A percentile compares a stretch with the other conserved stretches of the same genome.
Conservation (phyloP, 2,329 filamentous ascomycete species). For the Scedosporium dehoogii region DNA sequence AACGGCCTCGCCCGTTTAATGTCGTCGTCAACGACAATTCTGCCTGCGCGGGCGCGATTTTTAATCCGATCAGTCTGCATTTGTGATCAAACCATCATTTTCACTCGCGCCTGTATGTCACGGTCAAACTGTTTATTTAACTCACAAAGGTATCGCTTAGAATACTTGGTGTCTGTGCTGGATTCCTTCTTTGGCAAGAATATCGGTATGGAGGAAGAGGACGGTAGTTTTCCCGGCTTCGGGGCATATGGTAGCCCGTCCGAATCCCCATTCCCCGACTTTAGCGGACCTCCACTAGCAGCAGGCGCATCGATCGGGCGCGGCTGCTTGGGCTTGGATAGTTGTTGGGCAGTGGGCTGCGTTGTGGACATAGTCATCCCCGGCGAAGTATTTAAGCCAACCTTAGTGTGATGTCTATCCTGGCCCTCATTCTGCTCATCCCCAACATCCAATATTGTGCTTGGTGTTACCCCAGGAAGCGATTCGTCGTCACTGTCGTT, state of each 20-base stretch:
- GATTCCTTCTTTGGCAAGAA: conserved; percentile 72
- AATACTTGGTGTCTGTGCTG: conserved; percentile 82
- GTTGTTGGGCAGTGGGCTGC: conserved; percentile 27
- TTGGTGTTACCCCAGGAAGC: no score
- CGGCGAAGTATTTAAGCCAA: conserved; percentile 35
- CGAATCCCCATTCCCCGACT: conserved; percentile 53
- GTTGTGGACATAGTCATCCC: conserved; percentile 41
- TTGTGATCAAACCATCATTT: conserved; percentile 31
- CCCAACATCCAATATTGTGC: no score
- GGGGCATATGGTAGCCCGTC: conserved; percentile 60
- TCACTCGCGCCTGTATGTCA: conserved; percentile 71
- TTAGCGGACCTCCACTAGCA: neutral
- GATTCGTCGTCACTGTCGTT: no score
- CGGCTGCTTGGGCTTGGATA: neutral
- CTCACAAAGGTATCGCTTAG: conserved; percentile 91
- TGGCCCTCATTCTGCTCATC: no score
- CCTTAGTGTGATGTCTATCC: conserved; percentile 16
- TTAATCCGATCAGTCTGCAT: no score
- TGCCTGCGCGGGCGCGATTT: no score
- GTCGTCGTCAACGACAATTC: no score
- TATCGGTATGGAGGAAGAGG: conserved; percentile 75
- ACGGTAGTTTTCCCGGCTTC: conserved; percentile 47
- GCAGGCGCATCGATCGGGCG: neutral
- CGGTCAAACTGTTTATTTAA: conserved; percentile 90
- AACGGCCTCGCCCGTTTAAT: no score